A percentile compares a stretch with the other conserved stretches of the same genome.
Conservation (phyloP, 805 yeast genomes). For the Saccharomycopsis synnaedendra region DNA sequence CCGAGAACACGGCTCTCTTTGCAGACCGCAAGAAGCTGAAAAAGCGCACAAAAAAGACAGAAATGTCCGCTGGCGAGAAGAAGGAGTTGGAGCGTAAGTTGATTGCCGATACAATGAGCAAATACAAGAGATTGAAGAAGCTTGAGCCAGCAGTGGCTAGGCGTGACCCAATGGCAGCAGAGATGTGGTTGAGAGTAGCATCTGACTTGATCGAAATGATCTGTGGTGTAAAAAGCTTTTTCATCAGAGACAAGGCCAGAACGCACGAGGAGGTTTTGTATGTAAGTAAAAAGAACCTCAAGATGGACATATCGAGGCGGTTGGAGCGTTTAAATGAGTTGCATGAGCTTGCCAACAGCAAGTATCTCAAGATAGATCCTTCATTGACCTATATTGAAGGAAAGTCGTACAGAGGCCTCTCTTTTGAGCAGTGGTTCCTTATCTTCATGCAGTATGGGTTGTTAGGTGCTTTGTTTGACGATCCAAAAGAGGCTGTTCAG, state of each 20-base stretch:
- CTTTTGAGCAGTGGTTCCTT: conserved; percentile 75
- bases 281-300: conserved; percentile 42
- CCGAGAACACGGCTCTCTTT: conserved; percentile 5
- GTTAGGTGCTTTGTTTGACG: conserved; percentile 48
- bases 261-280: not conserved
- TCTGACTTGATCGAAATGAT: conserved; percentile 78
- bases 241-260: conserved; percentile 39
- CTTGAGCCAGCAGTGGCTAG: conserved; percentile 35
- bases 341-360: conserved; percentile 37
- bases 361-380: conserved; percentile 13
- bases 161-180: conserved; percentile 44
- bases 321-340: conserved; percentile 56
- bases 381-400: conserved; percentile 27
- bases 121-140: conserved; percentile 41
- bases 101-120: conserved; percentile 43
- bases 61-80: conserved; percentile 33
- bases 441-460: conserved; percentile 73
- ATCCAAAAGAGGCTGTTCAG: conserved; percentile 51
- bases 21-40: not conserved
- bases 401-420: conserved; percentile 61
- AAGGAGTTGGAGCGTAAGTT: conserved; percentile 47
- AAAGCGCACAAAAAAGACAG: conserved; percentile 10
- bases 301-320: conserved; percentile 61
- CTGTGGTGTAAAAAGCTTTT: conserved; percentile 64
- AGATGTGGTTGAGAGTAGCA: conserved; percentile 77